Percentiles rank a stretch among this genome's conserved stretches.
phyloP scores from a whole-genome alignment of 306 rosid species.

The Cyamopsis tetragonoloba region DNA sequence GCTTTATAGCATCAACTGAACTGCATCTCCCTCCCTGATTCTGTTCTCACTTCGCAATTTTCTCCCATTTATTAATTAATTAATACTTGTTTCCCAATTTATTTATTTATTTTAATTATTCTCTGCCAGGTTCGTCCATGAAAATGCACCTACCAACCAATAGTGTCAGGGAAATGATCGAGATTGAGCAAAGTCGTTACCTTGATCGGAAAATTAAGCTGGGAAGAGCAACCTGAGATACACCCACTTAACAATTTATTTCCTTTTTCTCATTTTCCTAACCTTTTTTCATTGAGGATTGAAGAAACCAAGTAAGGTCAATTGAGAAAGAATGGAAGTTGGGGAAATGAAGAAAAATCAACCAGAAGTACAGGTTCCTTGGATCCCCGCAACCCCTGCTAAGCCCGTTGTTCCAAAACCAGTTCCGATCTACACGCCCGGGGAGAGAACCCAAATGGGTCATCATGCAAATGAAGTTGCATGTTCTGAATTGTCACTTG shows the following conservation, averaged over 20 bases:
- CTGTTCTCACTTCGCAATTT: constrained; percentile 16
- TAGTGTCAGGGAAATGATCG: neutral
- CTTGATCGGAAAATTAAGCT: constrained; percentile 29
- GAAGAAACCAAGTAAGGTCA: neutral
- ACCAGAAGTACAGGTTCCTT: constrained; percentile 11
- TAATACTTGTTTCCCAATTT: neutral
- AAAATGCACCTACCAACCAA: constrained; percentile 1
- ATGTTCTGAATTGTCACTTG: constrained; percentile 30
- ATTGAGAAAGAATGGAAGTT: constrained; percentile 20
- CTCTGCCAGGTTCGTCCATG: constrained; percentile 14
- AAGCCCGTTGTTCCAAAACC: constrained; percentile 27
- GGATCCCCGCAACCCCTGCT: constrained; percentile 33
- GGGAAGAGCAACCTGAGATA: neutral
- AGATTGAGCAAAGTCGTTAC: constrained; percentile 3
- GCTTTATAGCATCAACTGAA: neutral
- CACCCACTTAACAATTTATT: neutral
- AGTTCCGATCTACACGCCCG: constrained; percentile 40
- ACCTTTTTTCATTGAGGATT: neutral
- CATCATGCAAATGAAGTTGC: constrained; percentile 27
- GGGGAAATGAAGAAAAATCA: constrained; percentile 21
- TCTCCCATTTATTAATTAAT: neutral
- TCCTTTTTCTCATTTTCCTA: neutral
- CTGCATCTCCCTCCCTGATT: constrained; percentile 18
- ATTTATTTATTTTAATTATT: neutral
- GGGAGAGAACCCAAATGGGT: constrained; percentile 5